These are phyloP conservation scores for Penicillium thymicola DNA, from an alignment of 2,329 filamentous ascomycete species.

Conservation along the genomic window DNA sequence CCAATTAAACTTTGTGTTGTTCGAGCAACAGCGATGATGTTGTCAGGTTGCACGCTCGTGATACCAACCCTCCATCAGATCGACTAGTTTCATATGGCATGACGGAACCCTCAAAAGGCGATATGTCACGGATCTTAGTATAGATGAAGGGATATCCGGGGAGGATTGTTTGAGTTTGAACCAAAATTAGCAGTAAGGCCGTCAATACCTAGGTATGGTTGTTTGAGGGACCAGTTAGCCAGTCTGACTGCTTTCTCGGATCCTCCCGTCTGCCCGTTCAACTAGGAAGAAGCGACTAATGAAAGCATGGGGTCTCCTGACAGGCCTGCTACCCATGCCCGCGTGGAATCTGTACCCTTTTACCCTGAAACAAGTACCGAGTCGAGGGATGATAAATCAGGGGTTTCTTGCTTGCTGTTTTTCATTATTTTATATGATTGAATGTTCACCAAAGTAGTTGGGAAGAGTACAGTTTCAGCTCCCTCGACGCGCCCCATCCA, in stretches of 20 bases:
- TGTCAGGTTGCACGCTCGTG: slow-evolving; percentile 9
- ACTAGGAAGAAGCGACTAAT: slow-evolving; percentile 11
- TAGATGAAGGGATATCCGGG: background rate
- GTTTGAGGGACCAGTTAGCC: background rate
- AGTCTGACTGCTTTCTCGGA: slow-evolving; percentile 9
- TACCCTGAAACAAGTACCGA: background rate
- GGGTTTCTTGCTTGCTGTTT: background rate
- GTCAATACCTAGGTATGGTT: background rate
- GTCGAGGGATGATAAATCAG: background rate
- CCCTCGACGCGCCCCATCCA: background rate
- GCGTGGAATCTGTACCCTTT: background rate
- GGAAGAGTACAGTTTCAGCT: background rate
- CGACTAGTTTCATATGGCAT: background rate
- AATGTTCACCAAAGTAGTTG: background rate
- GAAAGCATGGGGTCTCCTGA: slow-evolving; percentile 22
- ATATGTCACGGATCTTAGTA: background rate
- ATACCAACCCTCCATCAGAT: slow-evolving; percentile 4
- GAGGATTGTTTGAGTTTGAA: slow-evolving; percentile 1
- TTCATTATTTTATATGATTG: background rate
- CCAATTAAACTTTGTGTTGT: background rate
- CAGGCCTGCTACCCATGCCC: background rate
- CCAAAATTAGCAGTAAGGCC: slow-evolving; percentile 14
- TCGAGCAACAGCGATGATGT: slow-evolving; percentile 1
- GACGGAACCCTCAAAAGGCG: background rate
- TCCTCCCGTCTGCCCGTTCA: slow-evolving; percentile 8